phyloP scores from a whole-genome alignment of 345 rosid genomes.

The Eucalyptus pauciflora region DNA sequence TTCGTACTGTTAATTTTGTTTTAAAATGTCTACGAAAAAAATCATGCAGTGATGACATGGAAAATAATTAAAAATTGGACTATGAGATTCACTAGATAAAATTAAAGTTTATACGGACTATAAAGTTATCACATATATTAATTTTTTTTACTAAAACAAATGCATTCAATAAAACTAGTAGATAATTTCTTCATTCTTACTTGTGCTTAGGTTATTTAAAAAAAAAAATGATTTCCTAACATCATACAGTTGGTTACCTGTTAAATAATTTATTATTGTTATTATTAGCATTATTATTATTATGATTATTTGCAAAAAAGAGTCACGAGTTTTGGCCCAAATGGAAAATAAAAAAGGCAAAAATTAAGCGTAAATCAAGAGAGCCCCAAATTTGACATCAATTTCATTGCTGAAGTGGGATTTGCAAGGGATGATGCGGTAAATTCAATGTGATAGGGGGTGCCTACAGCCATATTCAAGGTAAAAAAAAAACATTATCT shows the following conservation, averaged over 20 bases:
- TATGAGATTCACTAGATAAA: not conserved
- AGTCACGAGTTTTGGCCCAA: not conserved
- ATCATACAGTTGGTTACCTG: not conserved
- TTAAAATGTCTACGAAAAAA: not conserved
- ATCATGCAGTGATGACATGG: not conserved
- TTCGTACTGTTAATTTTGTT: not conserved
- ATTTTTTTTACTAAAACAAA: not conserved
- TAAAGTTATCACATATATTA: not conserved
- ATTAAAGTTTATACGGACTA: not conserved
- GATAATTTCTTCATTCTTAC: not conserved
- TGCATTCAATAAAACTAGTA: not conserved
- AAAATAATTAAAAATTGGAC: not conserved
- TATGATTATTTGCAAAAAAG: not conserved
- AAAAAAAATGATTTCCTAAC: not conserved
- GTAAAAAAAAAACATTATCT: not conserved
- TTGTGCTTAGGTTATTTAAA: not conserved
- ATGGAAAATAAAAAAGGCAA: not conserved
- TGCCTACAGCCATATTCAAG: accelerated
- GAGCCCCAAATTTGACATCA: not conserved
- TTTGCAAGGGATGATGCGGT: accelerated
- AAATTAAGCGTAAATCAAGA: not conserved
- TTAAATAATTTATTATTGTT: not conserved
- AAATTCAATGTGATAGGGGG: not conserved
- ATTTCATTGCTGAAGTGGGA: not conserved
- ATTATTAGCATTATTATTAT: too few relatives aligned